A percentile compares a stretch with the other conserved stretches of the same genome.
These are phyloP conservation scores for Strigomonas oncopelti DNA, from an alignment of 208 protist species.

Conservation along the genomic window DNA sequence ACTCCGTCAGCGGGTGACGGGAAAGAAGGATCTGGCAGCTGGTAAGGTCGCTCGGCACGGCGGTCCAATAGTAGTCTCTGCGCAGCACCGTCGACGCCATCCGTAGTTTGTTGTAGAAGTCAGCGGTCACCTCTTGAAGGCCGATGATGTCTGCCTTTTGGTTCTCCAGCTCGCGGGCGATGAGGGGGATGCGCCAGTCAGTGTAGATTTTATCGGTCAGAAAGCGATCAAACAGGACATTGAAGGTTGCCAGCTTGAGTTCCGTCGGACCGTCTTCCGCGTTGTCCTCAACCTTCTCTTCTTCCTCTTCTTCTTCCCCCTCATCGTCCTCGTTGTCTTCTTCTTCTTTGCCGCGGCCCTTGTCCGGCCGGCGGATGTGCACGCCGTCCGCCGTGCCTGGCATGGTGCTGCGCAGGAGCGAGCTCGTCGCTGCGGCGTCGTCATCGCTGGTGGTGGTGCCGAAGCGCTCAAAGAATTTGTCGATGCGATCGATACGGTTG, in stretches of 20 bases:
- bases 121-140: conserved; percentile 16
- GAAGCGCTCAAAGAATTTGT: background rate
- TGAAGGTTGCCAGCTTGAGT: conserved; percentile 10
- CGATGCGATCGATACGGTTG: conserved; percentile 9
- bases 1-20: conserved; percentile 9
- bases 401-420: conserved; percentile 12
- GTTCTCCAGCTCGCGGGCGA: conserved; percentile 3
- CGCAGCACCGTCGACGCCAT: conserved; percentile 1
- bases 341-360: background rate
- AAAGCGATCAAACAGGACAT: conserved; percentile 14
- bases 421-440: background rate
- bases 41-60: conserved; percentile 7
- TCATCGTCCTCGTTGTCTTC: background rate
- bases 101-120: conserved; percentile 5
- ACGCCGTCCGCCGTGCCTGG: background rate
- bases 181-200: conserved; percentile 10
- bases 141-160: conserved; percentile 16
- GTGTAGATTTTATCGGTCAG: conserved; percentile 14
- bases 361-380: no score
- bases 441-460: background rate
- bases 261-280: background rate
- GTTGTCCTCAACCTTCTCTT: conserved; percentile 2
- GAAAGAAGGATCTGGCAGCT: conserved; percentile 15
- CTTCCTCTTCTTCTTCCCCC: background rate
- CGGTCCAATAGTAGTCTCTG: conserved; percentile 14